Evolutionary conservation across 2,329 filamentous ascomycete species (phyloP).

Genomic region (Fusarium albosuccineum): DNA sequence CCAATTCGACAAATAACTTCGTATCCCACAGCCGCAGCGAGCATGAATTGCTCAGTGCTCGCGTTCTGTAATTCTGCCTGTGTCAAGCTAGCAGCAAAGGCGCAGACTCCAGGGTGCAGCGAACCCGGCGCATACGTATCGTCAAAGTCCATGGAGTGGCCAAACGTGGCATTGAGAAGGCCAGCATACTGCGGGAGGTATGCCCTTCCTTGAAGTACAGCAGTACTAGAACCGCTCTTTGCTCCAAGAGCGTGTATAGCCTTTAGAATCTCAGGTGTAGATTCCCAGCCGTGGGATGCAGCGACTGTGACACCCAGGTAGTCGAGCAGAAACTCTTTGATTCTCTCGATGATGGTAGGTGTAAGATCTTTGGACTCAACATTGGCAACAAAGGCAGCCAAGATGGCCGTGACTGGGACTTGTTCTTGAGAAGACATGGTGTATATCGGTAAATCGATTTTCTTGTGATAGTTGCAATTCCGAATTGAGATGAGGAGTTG

Average conservation of each 20-base stretch:
- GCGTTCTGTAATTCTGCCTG: not conserved
- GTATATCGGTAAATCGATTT: too few species aligned
- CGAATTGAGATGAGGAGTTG: too few species aligned
- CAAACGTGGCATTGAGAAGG: constrained; percentile 12
- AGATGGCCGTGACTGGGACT: not conserved
- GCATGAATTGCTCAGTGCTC: not conserved
- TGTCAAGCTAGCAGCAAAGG: constrained; percentile 5
- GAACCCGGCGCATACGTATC: constrained; percentile 9
- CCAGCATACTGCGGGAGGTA: constrained; percentile 15
- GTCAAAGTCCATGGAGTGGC: constrained; percentile 16
- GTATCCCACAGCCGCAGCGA: constrained; percentile 15
- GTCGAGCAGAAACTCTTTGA: not conserved
- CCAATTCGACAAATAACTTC: constrained; percentile 13
- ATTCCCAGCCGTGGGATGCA: not conserved
- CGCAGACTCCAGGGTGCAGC: constrained; percentile 2
- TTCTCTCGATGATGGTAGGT: not conserved
- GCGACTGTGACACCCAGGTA: not conserved
- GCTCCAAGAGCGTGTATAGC: not conserved
- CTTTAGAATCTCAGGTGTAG: not conserved
- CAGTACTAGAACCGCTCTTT: not conserved
- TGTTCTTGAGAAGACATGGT: too few species aligned
- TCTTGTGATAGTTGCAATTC: too few species aligned
- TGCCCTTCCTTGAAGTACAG: not conserved
- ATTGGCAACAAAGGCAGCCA: not conserved
- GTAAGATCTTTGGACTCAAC: not conserved